phyloP scores from a whole-genome alignment of 768 basidiomycete genomes.

The Sporobolomyces phaffii region DNA sequence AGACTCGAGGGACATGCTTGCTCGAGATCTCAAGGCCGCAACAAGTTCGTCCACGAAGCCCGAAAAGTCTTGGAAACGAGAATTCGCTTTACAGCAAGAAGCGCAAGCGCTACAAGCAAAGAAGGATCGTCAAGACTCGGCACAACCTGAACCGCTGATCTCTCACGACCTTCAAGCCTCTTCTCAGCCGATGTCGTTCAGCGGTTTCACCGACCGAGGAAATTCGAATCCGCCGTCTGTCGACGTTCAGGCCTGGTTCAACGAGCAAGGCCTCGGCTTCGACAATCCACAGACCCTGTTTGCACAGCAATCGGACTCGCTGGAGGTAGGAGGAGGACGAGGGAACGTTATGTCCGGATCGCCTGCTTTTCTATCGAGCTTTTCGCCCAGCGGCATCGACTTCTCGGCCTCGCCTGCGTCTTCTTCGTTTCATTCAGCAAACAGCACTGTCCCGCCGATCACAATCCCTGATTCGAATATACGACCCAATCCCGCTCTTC shows the following conservation, averaged over 20 bases:
- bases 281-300: too few species aligned
- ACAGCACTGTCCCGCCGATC: conserved; percentile 2
- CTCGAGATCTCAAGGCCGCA: conserved; percentile 63
- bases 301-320: not conserved
- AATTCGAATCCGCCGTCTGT: too few species aligned
- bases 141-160: conserved; percentile 1
- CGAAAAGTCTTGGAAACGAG: conserved; percentile 31
- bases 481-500: not conserved
- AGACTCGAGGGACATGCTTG: conserved; percentile 55
- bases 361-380: not conserved
- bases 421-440: not conserved
- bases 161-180: too few species aligned
- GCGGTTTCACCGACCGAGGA: too few species aligned
- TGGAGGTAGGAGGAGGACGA: too few species aligned
- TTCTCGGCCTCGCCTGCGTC: not conserved
- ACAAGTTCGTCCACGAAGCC: conserved; percentile 10
- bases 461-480: not conserved
- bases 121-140: not conserved
- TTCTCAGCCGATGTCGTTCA: too few species aligned
- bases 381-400: not conserved
- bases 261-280: conserved; percentile 20
- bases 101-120: conserved; percentile 4
- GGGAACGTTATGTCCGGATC: too few species aligned
- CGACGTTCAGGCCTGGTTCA: conserved; percentile 13
- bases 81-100: conserved; percentile 13